Percentiles rank a stretch among this genome's conserved stretches.
Evolutionary conservation across 768 basidiomycete genomes (phyloP).

Genomic region (Termitomyces sp.): DNA sequence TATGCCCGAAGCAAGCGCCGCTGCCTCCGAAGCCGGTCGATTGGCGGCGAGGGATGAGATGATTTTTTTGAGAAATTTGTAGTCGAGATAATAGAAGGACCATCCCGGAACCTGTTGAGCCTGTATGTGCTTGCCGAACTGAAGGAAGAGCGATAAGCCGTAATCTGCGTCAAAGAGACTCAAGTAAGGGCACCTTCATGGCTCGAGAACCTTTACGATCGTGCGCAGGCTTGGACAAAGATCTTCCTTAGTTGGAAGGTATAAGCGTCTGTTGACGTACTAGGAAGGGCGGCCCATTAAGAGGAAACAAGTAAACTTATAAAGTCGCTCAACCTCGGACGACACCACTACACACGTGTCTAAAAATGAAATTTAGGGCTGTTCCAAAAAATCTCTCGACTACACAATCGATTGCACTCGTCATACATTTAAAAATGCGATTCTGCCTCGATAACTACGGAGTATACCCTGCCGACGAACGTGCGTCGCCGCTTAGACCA

Average conservation of each 20-base stretch:
- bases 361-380: slow-evolving; percentile 11
- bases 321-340: slow-evolving; percentile 1
- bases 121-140: slow-evolving; percentile 99
- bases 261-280: background rate
- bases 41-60: slow-evolving; percentile 92
- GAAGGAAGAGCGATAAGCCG: slow-evolving; percentile 7
- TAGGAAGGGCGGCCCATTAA: slow-evolving; percentile 10
- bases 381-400: background rate
- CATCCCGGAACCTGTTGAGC: slow-evolving; percentile 96
- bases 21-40: slow-evolving; percentile 87
- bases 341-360: slow-evolving; percentile 22
- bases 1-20: slow-evolving; percentile 78
- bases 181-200: slow-evolving; percentile 19
- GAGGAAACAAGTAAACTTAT: background rate
- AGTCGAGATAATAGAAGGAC: slow-evolving; percentile 94
- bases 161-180: slow-evolving; percentile 8
- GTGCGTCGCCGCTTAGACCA: slow-evolving; percentile 61
- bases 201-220: slow-evolving; percentile 8
- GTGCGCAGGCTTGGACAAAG: slow-evolving; percentile 9
- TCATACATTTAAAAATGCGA: slow-evolving; percentile 16
- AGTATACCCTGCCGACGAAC: slow-evolving; percentile 33
- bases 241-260: slow-evolving; percentile 10
- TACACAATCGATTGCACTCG: slow-evolving; percentile 4
- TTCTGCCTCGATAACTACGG: slow-evolving; percentile 12
- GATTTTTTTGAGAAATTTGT: slow-evolving; percentile 98